Percentiles rank a stretch among this genome's conserved stretches.
phyloP scores from a whole-genome alignment of 1,139 yeast genomes.

The Tardiomyces depauwii region DNA sequence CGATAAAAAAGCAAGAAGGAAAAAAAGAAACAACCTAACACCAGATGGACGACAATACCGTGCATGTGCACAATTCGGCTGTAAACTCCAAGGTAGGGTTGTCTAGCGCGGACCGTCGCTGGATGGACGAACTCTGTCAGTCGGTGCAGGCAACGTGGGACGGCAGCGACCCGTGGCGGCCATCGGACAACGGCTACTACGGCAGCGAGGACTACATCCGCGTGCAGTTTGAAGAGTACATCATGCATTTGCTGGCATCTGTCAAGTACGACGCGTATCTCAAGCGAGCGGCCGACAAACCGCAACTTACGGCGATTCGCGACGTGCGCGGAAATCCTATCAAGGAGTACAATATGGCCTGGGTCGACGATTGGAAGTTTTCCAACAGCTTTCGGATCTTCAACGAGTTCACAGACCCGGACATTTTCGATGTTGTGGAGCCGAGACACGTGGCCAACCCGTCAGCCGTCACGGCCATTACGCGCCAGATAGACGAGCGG shows the following conservation, averaged over 20 bases:
- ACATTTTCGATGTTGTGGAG: slow-evolving; percentile 75
- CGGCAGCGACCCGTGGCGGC: slow-evolving; percentile 32
- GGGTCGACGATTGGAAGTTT: slow-evolving; percentile 51
- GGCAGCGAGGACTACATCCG: slow-evolving; percentile 91
- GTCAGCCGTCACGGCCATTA: neutral
- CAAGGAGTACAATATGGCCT: slow-evolving; percentile 39
- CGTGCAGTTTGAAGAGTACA: slow-evolving; percentile 80
- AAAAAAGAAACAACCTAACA: neutral
- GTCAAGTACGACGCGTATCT: slow-evolving; percentile 58
- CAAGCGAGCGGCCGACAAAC: slow-evolving; percentile 28
- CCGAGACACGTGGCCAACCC: slow-evolving; percentile 30
- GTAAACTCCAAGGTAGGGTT: slow-evolving; percentile 38
- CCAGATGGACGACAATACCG: slow-evolving; percentile 31
- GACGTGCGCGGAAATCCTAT: slow-evolving; percentile 34
- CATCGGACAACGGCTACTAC: slow-evolving; percentile 36
- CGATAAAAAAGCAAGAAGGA: slow-evolving; percentile 4
- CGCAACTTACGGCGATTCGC: slow-evolving; percentile 21
- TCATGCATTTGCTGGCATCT: slow-evolving; percentile 62
- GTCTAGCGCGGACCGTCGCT: slow-evolving; percentile 59
- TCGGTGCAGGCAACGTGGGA: slow-evolving; percentile 33
- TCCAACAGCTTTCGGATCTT: slow-evolving; percentile 65
- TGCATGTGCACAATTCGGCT: slow-evolving; percentile 37
- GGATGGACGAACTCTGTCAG: slow-evolving; percentile 41
- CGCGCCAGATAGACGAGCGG: neutral
- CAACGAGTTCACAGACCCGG: slow-evolving; percentile 69